Evolutionary conservation across 2,329 filamentous ascomycete species (phyloP), one percentile per base, ranked within the genome.

Genomic region (Scytalidium lignicola): DNA sequence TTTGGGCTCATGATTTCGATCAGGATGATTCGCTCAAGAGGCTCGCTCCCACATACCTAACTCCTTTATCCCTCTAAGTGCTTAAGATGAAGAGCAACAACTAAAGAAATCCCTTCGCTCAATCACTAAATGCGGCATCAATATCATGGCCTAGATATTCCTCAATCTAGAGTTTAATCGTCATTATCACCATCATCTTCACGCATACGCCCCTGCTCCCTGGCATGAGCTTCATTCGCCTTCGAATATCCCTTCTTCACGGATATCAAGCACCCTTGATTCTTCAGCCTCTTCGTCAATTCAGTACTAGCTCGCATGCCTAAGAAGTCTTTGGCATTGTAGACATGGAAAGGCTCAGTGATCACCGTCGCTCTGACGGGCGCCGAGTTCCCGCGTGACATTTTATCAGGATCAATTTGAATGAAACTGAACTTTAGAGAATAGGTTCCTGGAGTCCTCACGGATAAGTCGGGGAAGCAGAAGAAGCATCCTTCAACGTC

Each of bases 221-320:
- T 21, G n/a, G 32, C 32, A n/a, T 37, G 32, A 37, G 46, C 39
- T 21, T 43, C 43, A 44, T 54, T 51, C 2, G 52, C 71, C 66
- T 80, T 83, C 51, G 90, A 85, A 56, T 88, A 90, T 13, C 88
- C 88, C 64, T 92, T 93, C 70, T 92, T 92, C 54, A 92, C 88
- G 29, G 88, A 88, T 53, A 93, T 90, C 44, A 90, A 82, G 60
- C 88, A 88, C 3, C 88, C 88, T 67, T 92, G 88, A 59, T 86
- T 76, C 65, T 89, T 88, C 50, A 93, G 70, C 26, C 79, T 75
- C 64, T 87, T 87, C 1, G 88, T 88, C 32, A 93, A 69, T 17
- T 78, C 73, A 21, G 86, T 90, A 64, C 86, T 90, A 1, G 86
- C 83, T 50, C 83, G 76, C 88, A 93, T 93, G 5, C 88, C 88